Evolutionary conservation across 2,329 filamentous ascomycete species (phyloP).

Genomic region (Chaetomiaceae sp.): DNA sequence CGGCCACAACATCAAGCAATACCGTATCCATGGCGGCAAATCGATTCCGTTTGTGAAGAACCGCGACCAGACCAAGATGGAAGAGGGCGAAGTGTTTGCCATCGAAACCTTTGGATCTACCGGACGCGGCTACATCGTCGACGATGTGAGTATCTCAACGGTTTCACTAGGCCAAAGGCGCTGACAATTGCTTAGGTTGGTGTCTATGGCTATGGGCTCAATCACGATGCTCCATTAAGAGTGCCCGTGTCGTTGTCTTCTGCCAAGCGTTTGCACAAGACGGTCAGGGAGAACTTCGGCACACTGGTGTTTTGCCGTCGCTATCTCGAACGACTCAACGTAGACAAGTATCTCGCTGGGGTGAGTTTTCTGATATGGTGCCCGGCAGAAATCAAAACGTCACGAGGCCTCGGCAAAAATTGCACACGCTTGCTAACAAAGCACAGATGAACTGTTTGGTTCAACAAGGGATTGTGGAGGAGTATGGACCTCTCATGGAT

Average conservation of each 20-base stretch:
- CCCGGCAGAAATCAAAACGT: no score
- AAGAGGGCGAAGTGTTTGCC: constrained; percentile 93
- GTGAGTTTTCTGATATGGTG: constrained; percentile 56
- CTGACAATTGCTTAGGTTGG: constrained; percentile 58
- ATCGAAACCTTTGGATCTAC: constrained; percentile 97
- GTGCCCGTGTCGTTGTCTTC: constrained; percentile 63
- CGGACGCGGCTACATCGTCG: constrained; percentile 79
- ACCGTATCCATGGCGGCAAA: constrained; percentile 88
- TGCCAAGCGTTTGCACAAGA: constrained; percentile 77
- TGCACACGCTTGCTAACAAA: background rate
- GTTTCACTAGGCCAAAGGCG: background rate
- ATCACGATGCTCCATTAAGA: background rate
- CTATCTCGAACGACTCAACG: constrained; percentile 86
- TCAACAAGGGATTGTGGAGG: constrained; percentile 75
- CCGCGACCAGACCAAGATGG: constrained; percentile 89
- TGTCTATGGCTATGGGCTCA: constrained; percentile 14
- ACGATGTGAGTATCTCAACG: constrained; percentile 5
- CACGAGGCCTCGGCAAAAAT: constrained; percentile 20
- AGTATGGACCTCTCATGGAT: constrained; percentile 84
- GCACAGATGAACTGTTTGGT: constrained; percentile 78
- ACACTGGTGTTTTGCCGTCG: constrained; percentile 86
- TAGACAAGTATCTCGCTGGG: constrained; percentile 89
- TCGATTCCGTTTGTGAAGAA: constrained; percentile 91
- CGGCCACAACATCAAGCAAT: constrained; percentile 84
- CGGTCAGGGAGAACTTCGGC: constrained; percentile 95